phyloP scores from a whole-genome alignment of 2,329 filamentous ascomycete genomes.

The Colletotrichum sp. region DNA sequence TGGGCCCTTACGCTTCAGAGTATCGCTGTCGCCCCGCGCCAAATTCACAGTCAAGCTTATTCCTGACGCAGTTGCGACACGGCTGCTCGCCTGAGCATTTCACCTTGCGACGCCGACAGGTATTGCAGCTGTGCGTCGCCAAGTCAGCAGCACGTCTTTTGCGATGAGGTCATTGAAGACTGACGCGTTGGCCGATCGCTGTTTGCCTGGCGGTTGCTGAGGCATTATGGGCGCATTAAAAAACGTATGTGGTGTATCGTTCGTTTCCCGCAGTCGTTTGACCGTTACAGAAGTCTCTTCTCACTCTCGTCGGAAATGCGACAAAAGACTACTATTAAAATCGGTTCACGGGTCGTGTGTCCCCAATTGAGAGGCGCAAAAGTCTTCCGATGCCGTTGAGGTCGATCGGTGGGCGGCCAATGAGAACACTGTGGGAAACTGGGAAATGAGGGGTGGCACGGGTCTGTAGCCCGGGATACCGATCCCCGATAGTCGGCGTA shows the following conservation, averaged over 20 bases:
- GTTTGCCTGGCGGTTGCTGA: slow-evolving; percentile 3
- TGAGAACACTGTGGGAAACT: not conserved
- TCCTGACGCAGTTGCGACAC: slow-evolving; percentile 36
- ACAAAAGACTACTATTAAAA: not conserved
- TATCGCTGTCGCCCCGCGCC: slow-evolving; percentile 25
- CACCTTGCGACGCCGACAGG: slow-evolving; percentile 38
- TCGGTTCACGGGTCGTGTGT: not conserved
- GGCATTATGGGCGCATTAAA: slow-evolving; percentile 1
- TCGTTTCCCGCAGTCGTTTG: not conserved
- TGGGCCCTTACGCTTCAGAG: slow-evolving; percentile 16
- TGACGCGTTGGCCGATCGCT: slow-evolving; percentile 19
- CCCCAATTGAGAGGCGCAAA: not conserved
- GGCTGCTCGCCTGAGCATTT: slow-evolving; percentile 37
- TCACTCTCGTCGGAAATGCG: not conserved
- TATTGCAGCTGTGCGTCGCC: slow-evolving; percentile 1
- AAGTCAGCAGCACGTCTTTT: not conserved
- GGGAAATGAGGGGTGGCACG: not conserved
- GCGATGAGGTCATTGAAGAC: slow-evolving; percentile 4
- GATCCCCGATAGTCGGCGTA: not conserved
- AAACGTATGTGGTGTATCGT: not conserved
- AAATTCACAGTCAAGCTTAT: slow-evolving; percentile 36
- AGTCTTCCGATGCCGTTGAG: not conserved
- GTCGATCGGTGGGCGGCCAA: not conserved
- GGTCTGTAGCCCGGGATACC: not conserved
- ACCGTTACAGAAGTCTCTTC: not conserved